These are phyloP conservation scores for Penicillium antarcticum DNA, from an alignment of 495 filamentous ascomycete genomes.

Conservation along the genomic window DNA sequence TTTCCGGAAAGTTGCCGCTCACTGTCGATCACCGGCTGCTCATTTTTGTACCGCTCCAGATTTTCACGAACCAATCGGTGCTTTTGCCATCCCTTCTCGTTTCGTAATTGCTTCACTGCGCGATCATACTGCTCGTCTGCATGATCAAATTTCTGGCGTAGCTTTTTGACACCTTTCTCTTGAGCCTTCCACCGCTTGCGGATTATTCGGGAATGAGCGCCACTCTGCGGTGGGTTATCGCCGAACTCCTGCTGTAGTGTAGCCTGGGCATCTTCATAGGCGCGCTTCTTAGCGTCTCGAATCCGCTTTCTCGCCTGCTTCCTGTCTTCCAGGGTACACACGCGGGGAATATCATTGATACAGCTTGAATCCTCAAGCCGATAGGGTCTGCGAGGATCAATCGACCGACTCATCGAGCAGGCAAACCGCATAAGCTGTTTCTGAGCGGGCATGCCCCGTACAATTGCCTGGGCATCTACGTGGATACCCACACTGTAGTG, in stretches of 20 bases:
- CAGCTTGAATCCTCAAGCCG: conserved; percentile 16
- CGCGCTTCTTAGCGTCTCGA: conserved; percentile 9
- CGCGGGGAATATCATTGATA: conserved; percentile 16
- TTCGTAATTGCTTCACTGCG: too few relatives aligned
- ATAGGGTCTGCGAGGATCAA: conserved; percentile 29
- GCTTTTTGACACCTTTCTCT: conserved; percentile 3
- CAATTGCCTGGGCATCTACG: conserved; percentile 31
- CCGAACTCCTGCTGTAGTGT: conserved; percentile 8
- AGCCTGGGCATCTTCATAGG: conserved; percentile 10
- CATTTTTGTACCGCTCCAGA: conserved; percentile 26
- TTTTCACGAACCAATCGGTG: conserved; percentile 21
- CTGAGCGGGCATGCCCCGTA: conserved; percentile 26
- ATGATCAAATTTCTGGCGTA: conserved; percentile 7
- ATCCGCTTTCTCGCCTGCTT: conserved; percentile 6
- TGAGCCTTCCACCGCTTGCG: background rate
- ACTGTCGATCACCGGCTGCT: conserved; percentile 30
- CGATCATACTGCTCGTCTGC: conserved; percentile 8
- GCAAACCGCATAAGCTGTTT: conserved; percentile 30
- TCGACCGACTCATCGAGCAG: conserved; percentile 32
- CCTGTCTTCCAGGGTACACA: conserved; percentile 8
- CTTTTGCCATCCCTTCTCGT: conserved; percentile 23
- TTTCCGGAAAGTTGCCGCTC: conserved; percentile 27
- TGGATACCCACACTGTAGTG: conserved; percentile 34
- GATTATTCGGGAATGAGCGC: background rate
- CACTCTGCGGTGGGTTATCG: conserved; percentile 1